Evolutionary conservation across 129 eudicot species (phyloP), one percentile per base, ranked within the genome.

Genomic region (Artemisia argyi): DNA sequence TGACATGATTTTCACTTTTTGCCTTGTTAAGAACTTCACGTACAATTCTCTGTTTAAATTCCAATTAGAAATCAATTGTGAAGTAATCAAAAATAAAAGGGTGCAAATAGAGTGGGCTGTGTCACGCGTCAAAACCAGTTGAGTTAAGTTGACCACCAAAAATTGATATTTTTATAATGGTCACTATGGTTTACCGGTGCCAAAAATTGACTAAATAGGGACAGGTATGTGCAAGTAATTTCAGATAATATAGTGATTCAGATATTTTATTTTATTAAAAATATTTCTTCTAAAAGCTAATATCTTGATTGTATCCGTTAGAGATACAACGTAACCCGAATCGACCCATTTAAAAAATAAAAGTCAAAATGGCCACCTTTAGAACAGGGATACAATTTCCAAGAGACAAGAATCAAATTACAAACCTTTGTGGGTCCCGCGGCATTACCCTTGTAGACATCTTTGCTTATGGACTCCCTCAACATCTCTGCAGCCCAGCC

Each of bases 351-450:
- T 28, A 49, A 24, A 49, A 28, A 57, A 60, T 48, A 17, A 0
- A 2, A 19, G 46, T 48, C 20, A 11, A 60, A 28, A 17, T 22
- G 32, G 28, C 42, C 53, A 64, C 64, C 30, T 13, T 17, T 20
- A 47, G 7, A 66, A 75, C 30, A 32, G 55, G 52, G 49, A 54
- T n/a, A 3, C 32, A 60, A 18, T 16, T 24, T 53, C 55, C 58
- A 65, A 66, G 51, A 44, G 30, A 51, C 26, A 0, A 62, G 66
- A 61, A 53, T 53, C 0, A 19, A 78, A 70, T 48, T 12, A 65
- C 66, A 5, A 55, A 95, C 99, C 99, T 95, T 95, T 1, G 99
- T 95, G 62, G 99, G 99, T 16, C 99, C 99, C 3, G 99, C 92
- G 42, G 99, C 99, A 85, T 95, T 95, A 49, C 99, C 97, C 85